phyloP scores from a whole-genome alignment of 1,284 basidiomycete genomes.

The Sphagnurus paluster region DNA sequence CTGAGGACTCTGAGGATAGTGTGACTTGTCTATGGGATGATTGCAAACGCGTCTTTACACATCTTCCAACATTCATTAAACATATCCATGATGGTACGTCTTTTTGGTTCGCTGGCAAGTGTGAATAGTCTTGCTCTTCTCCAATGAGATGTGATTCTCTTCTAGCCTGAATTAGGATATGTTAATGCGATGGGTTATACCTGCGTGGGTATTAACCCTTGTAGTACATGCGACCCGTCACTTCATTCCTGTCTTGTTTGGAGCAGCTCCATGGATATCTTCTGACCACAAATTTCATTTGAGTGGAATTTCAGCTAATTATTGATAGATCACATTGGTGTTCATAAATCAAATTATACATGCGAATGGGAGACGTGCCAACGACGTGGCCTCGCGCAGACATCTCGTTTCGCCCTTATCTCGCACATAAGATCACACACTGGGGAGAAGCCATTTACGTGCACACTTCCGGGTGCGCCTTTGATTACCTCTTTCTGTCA shows the following conservation, averaged over 20 bases:
- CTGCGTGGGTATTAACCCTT: no score
- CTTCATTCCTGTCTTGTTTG: no score
- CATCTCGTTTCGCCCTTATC: constrained; percentile 84
- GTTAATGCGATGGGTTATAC: no score
- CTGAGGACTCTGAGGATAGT: constrained; percentile 41
- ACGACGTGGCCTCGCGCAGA: constrained; percentile 79
- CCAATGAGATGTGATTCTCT: background rate
- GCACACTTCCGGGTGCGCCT: constrained; percentile 70
- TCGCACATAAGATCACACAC: constrained; percentile 90
- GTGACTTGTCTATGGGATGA: constrained; percentile 79
- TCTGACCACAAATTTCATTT: no score
- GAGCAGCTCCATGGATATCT: no score
- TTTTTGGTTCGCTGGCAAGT: no score
- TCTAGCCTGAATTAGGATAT: no score
- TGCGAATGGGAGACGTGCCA: constrained; percentile 88
- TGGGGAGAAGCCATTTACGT: constrained; percentile 91
- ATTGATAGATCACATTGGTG: constrained; percentile 71
- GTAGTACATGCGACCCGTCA: no score
- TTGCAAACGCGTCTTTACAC: constrained; percentile 69
- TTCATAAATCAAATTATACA: constrained; percentile 84
- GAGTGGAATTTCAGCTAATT: no score
- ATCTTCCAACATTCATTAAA: constrained; percentile 71
- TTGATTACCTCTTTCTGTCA: constrained; percentile 5
- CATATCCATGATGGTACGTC: constrained; percentile 75
- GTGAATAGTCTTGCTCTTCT: no score